Percentiles rank a stretch among this genome's conserved stretches.
These are phyloP conservation scores for Wolfiporia cocos DNA, from an alignment of 1,284 basidiomycete genomes.

Conservation along the genomic window DNA sequence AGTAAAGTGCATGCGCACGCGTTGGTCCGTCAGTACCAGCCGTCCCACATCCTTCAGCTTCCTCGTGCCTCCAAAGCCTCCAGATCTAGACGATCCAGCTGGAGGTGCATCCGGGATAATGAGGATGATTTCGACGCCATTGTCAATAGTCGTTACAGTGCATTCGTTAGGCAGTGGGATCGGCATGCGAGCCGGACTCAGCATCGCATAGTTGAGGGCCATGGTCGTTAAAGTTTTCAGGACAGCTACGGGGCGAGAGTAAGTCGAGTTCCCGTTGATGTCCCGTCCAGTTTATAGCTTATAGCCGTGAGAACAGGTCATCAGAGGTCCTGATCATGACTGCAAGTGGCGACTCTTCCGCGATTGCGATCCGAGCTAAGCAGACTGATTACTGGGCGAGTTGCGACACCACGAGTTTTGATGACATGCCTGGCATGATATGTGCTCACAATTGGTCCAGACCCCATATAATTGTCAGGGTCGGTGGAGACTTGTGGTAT, in stretches of 20 bases:
- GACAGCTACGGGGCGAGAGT: neutral
- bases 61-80: constrained; percentile 46
- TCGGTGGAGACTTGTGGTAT: too few relatives aligned
- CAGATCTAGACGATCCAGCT: constrained; percentile 32
- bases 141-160: constrained; percentile 47
- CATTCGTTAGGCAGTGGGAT: constrained; percentile 61
- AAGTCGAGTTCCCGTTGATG: neutral
- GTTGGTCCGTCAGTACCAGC: constrained; percentile 62
- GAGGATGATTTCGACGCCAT: constrained; percentile 52
- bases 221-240: constrained; percentile 33
- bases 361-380: neutral
- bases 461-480: too few relatives aligned
- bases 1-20: constrained; percentile 39
- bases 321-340: too few relatives aligned
- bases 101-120: constrained; percentile 50
- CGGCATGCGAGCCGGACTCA: constrained; percentile 49
- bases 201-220: constrained; percentile 76
- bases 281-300: neutral
- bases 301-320: constrained; percentile 2
- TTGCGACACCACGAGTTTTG: neutral
- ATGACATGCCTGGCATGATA: too few relatives aligned
- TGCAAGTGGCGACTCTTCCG: neutral
- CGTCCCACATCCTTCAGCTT: constrained; percentile 55
- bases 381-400: too few relatives aligned
- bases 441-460: too few relatives aligned